Conservation (phyloP, 2,329 filamentous ascomycete species). For the Tolypocladium tropicale region DNA sequence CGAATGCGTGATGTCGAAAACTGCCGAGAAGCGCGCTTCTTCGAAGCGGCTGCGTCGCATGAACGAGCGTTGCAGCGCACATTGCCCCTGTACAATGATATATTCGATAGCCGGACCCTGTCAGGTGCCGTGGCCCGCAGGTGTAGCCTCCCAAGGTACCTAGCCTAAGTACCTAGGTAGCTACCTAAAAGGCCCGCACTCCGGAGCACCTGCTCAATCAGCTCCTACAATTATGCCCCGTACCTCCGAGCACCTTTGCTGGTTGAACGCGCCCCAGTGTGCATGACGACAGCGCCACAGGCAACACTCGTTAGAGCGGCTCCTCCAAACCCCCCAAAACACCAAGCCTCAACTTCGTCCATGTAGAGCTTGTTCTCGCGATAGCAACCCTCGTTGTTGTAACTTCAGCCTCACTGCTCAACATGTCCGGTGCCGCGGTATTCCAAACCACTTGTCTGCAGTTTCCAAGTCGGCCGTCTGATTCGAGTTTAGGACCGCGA, state of each 20-base stretch:
- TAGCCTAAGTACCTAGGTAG: not conserved
- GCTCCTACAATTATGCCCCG: too few relatives aligned
- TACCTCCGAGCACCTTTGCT: too few relatives aligned
- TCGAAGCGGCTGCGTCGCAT: not conserved
- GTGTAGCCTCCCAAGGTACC: too few relatives aligned
- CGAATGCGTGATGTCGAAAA: not conserved
- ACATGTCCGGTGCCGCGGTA: slow-evolving; percentile 24
- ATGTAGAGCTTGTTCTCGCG: not conserved
- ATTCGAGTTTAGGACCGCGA: slow-evolving; percentile 62
- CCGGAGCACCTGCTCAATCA: too few relatives aligned
- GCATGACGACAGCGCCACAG: not conserved
- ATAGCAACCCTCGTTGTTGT: not conserved
- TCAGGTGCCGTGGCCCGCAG: not conserved
- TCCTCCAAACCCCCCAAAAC: too few relatives aligned
- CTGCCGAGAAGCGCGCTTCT: not conserved
- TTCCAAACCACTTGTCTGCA: not conserved
- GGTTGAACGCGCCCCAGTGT: not conserved
- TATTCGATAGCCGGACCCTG: not conserved
- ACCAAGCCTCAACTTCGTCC: not conserved
- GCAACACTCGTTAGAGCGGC: not conserved
- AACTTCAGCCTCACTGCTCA: slow-evolving; percentile 1
- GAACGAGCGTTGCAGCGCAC: not conserved
- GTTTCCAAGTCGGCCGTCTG: not conserved
- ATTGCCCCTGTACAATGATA: not conserved
- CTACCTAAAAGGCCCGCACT: too few relatives aligned